Conservation (phyloP, 306 rosid species). For the Vigna mungo region DNA sequence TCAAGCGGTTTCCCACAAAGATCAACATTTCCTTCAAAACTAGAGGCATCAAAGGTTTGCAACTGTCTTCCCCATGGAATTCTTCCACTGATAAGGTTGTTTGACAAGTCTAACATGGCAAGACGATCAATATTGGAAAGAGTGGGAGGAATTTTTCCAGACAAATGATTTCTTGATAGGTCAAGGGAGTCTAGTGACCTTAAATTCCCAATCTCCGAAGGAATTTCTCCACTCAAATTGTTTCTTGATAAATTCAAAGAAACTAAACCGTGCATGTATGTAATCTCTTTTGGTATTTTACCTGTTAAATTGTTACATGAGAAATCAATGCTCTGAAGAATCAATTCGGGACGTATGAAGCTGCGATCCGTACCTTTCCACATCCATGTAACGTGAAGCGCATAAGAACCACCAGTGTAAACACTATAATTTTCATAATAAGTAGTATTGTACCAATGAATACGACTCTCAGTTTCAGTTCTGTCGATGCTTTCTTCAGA, state of each 20-base stretch:
- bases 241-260: conserved; percentile 22
- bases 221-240: conserved; percentile 13
- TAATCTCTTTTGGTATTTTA: conserved; percentile 7
- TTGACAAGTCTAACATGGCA: background rate
- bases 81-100: conserved; percentile 6
- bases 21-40: background rate
- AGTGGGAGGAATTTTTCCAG: background rate
- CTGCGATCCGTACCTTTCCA: conserved; percentile 25
- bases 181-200: background rate
- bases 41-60: background rate
- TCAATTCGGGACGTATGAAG: conserved; percentile 44
- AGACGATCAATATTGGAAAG: background rate
- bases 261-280: background rate
- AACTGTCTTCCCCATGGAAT: conserved; percentile 12
- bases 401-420: background rate
- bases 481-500: background rate
- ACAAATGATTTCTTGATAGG: background rate
- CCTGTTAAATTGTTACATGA: background rate
- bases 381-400: background rate
- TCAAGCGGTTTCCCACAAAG: conserved; percentile 29
- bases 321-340: background rate
- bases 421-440: background rate
- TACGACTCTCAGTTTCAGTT: background rate
- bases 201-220: background rate
- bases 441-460: background rate